Evolutionary conservation across 257 asterid species (phyloP), one percentile per base, ranked within the genome.

Genomic region (Gentiana straminea): DNA sequence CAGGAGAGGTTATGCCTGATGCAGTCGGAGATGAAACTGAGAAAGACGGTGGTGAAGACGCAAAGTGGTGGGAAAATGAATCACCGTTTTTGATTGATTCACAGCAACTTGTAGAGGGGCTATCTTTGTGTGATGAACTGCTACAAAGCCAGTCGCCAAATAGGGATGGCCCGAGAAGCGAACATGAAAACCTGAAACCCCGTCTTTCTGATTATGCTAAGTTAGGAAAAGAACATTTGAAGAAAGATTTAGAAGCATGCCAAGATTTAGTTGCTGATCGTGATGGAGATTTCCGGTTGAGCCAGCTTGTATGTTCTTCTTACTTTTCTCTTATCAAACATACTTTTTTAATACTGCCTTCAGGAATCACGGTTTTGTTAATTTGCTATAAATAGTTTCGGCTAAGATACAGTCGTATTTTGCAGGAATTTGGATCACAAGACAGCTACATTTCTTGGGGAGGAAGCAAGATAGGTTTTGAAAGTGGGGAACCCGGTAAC

Each of bases 361-460:
- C n/a, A 4, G 9, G 24, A 38, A 11, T n/a, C 8, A 44, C 11
- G 33, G n/a, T 3, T 50, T 9, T 15, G 52, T 8, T 24, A 0
- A 24, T 24, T 46, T 38, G 48, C 8, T 3, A 1, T 46, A 37
- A n/a, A 24, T 37, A 55, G 15, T 36, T 24, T 13, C 54, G 52
- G 15, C 67, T 61, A 41, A 68, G 24, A 33, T 59, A 55, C 34
- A 68, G 48, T 34, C 3, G 3, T 15, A 65, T 24, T 24, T 12
- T 43, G 68, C 73, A 84, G 94, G 97, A 89, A 62, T 89, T 89
- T 49, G 24, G 68, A 55, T 89, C 97, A 33, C 84, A 89, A 76
- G 97, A 89, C 32, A 89, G 97, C 59, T 89, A 73, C 70, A 53
- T 86, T 13, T 84, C 95, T 2, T 89, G 93, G 93, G 95, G 97